Evolutionary conservation across 164 flowering plant species (phyloP), one percentile per base, ranked within the genome.

Genomic region (Piper longum): DNA sequence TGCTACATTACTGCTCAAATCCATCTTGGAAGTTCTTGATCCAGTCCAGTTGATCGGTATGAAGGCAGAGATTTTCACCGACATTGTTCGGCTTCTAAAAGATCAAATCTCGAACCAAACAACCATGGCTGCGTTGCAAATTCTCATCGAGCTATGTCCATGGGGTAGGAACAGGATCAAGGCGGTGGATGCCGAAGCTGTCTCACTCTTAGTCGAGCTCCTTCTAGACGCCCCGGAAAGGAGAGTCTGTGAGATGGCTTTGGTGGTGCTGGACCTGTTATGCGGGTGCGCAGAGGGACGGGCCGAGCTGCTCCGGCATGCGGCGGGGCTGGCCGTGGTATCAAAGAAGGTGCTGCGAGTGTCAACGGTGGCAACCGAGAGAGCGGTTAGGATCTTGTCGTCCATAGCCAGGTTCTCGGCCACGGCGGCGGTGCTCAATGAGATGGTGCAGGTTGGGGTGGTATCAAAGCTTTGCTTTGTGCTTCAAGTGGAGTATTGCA

Each of bases 211-310:
- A 58, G 57, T 91, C 2, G 92, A 91, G 70, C 64, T 78, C 4
- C 82, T 89, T 4, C 71, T 86, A 0, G 83, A 77, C 36, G 63
- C 55, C 0, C 6, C 67, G 0, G 85, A 80, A 11, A 79, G 62
- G 64, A 70, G 89, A 68, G 40, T n/a, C 1, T 62, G 75, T 17
- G 96, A 91, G 70, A 76, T 87, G 26, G 41, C 67, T 0, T 55
- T 88, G 62, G 68, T 65, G 9, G 80, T 71, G 4, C 54, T 91
- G 67, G 90, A 85, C 57, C 77, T 70, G 68, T 66, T 91, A 0
- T 86, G 96, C 63, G 69, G 83, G 1, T 83, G 90, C 55, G 98
- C 96, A 0, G 96, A 86, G 51, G 98, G 98, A 56, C 62, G 98
- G 26, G 84, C 84, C 5, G 87, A 81, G 72, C 54, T 91, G 67